These are phyloP conservation scores for Fusarium goolgardi DNA, from an alignment of 2,329 filamentous ascomycete species.

Conservation along the genomic window DNA sequence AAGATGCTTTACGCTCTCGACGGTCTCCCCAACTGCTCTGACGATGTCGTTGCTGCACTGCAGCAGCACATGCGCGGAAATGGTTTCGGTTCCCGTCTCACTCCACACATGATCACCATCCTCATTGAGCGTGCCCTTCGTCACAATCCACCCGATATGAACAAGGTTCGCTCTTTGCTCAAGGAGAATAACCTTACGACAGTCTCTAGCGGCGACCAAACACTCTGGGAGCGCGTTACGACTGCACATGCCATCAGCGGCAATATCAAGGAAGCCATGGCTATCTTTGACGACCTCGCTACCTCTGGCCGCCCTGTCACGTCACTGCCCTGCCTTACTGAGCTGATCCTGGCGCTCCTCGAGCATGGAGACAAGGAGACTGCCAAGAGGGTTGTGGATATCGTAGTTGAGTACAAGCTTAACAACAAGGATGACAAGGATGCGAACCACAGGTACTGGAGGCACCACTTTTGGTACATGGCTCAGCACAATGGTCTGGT, in stretches of 20 bases:
- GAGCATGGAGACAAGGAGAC: constrained; percentile 39
- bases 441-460: constrained; percentile 55
- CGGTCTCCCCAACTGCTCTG: constrained; percentile 53
- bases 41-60: constrained; percentile 67
- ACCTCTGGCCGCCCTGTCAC: constrained; percentile 55
- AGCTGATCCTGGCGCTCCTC: constrained; percentile 55
- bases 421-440: constrained; percentile 34
- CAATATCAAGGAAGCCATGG: constrained; percentile 62
- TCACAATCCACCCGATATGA: constrained; percentile 67
- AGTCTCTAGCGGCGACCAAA: constrained; percentile 61
- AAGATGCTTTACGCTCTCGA: constrained; percentile 71
- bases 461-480: constrained; percentile 63
- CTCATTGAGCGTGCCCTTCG: constrained; percentile 75
- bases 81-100: constrained; percentile 65
- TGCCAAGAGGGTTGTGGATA: constrained; percentile 51
- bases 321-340: constrained; percentile 57
- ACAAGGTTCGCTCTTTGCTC: constrained; percentile 70
- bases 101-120: constrained; percentile 78
- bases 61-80: constrained; percentile 69
- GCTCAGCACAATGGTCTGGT: constrained; percentile 57
- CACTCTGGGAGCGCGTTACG: constrained; percentile 78
- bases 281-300: constrained; percentile 60
- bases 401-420: constrained; percentile 48
- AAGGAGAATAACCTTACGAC: constrained; percentile 61
- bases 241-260: constrained; percentile 71